Percentiles rank a stretch among this genome's conserved stretches.
phyloP scores from a whole-genome alignment of 352 stramenopile species.

The Pythium graminicola region DNA sequence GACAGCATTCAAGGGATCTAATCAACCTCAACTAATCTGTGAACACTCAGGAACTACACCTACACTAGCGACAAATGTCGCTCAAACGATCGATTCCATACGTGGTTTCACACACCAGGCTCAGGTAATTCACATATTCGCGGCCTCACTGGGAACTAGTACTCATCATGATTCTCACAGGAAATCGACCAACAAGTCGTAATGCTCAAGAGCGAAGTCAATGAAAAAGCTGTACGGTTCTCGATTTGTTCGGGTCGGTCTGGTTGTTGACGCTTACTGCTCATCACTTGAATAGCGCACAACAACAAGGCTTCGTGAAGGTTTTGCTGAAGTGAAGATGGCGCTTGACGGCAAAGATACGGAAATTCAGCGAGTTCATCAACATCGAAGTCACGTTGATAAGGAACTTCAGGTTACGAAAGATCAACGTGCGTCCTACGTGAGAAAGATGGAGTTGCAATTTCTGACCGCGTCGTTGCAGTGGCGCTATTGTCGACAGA shows the following conservation, averaged over 20 bases:
- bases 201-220: conserved; percentile 36
- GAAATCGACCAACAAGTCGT: conserved; percentile 30
- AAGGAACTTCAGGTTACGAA: conserved; percentile 26
- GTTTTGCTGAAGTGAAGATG: conserved; percentile 42
- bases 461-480: conserved; percentile 9
- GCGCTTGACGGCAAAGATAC: conserved; percentile 37
- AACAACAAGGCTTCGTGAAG: conserved; percentile 43
- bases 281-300: conserved; percentile 25
- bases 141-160: not conserved
- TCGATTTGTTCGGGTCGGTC: not conserved
- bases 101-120: conserved; percentile 20
- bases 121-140: conserved; percentile 13
- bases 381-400: conserved; percentile 26
- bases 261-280: not conserved
- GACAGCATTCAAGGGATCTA: not conserved
- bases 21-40: conserved; percentile 4
- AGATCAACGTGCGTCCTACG: conserved; percentile 37
- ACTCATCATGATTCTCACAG: conserved; percentile 12
- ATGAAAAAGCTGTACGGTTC: conserved; percentile 39
- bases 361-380: conserved; percentile 33
- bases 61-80: conserved; percentile 7
- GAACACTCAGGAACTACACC: conserved; percentile 12
- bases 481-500: conserved; percentile 13
- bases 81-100: conserved; percentile 23
- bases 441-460: no score